Evolutionary conservation across 495 filamentous ascomycete species (phyloP).

Genomic region (Penicillium malachiteum): DNA sequence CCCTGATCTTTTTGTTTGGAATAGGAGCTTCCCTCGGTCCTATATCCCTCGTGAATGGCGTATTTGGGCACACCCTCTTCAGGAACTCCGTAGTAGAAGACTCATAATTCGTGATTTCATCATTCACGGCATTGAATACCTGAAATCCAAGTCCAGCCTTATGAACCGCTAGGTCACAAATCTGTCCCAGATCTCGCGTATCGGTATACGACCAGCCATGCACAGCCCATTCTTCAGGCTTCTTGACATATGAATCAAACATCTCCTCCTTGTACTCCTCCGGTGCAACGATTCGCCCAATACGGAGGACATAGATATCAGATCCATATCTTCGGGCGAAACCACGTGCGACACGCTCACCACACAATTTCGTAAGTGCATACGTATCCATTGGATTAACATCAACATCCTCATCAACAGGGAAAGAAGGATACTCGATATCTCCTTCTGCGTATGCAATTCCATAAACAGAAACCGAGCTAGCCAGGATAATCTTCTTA

Average conservation of each 20-base stretch:
- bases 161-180: conserved; percentile 50
- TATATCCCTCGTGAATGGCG: conserved; percentile 51
- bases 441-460: conserved; percentile 59
- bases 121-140: conserved; percentile 62
- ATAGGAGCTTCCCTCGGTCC: conserved; percentile 56
- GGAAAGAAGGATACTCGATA: conserved; percentile 54
- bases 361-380: conserved; percentile 59
- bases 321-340: conserved; percentile 53
- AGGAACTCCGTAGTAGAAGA: conserved; percentile 49
- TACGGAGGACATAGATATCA: conserved; percentile 60
- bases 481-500: conserved; percentile 60
- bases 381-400: conserved; percentile 57
- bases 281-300: conserved; percentile 58
- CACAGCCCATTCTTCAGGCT: conserved; percentile 48
- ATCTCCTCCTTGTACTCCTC: conserved; percentile 53
- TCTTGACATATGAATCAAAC: conserved; percentile 49
- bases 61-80: conserved; percentile 43
- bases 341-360: conserved; percentile 53
- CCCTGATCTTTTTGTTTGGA: conserved; percentile 57
- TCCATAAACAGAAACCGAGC: conserved; percentile 57
- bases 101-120: conserved; percentile 49
- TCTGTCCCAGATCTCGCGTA: conserved; percentile 58
- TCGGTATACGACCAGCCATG: conserved; percentile 64
- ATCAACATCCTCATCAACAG: conserved; percentile 55
- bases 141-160: conserved; percentile 57